Evolutionary conservation across 2,329 filamentous ascomycete genomes (phyloP), one percentile per base, ranked within the genome.

Genomic region (Incumbomyces lentus): DNA sequence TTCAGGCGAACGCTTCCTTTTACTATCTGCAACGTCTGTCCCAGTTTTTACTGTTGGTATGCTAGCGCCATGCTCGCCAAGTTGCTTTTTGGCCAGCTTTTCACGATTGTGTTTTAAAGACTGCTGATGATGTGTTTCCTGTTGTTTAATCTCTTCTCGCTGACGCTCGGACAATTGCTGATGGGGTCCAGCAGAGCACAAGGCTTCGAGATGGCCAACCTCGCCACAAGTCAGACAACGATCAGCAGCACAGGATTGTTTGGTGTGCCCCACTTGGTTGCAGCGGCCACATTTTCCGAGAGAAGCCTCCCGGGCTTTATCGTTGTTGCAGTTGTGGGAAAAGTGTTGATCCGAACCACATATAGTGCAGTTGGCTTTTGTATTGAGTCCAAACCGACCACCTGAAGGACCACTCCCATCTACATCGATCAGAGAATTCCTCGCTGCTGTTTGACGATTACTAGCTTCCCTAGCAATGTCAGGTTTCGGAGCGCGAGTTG

Each of bases 311-410:
- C 64, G 60, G 10, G 67, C 68, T 11, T 66, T 66, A 8, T 57
- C 50, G 49, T 72, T 70, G 45, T 72, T 67, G 48, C 70, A 73
- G 37, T 67, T 64, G 42, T 60, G 59, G 1, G 65, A 68, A 51
- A 64, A 65, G 52, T 73, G 70, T 8, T 59, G 54, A 49, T 62
- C 63, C 46, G 67, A 71, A 30, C 70, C 70, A 54, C 70, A 73
- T n/a, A 63, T 60, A 2, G 59, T 62, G 58, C 70, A 73, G 42
- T 59, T 64, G 37, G 57, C 59, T 3, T 59, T 64, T 6, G 64
- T 61, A 46, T 73, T 68, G 30, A 72, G 53, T 13, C 68, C 68
- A 48, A 62, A 65, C 7, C 40, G 32, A 14, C 69, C 69, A 16
- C 69, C 69, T 10, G 68, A 68, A 6, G 66, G 66, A 2, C 63